phyloP scores from a whole-genome alignment of 441 rosid species.

The Biscutella auriculata region DNA sequence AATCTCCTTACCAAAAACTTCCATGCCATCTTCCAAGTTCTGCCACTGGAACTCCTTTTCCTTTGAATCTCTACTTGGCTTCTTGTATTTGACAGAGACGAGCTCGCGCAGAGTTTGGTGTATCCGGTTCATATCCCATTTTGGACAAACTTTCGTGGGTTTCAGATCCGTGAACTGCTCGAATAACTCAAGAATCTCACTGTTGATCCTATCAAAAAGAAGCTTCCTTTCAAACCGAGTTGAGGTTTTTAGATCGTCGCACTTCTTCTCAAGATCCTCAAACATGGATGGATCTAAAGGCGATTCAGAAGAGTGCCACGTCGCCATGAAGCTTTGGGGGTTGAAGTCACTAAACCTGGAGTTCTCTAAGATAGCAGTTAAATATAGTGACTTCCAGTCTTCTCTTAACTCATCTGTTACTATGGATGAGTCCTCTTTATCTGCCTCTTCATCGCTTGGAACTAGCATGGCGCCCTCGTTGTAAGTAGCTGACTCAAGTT shows the following conservation, averaged over 20 bases:
- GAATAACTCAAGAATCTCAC: conserved; percentile 36
- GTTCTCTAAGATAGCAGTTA: conserved; percentile 33
- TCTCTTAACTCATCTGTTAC: conserved; percentile 26
- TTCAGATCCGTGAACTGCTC: conserved; percentile 30
- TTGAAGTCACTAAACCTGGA: conserved; percentile 39
- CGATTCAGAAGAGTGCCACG: too few relatives aligned
- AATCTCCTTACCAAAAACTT: conserved; percentile 50
- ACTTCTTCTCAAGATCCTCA: conserved; percentile 67
- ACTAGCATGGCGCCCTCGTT: conserved; percentile 46
- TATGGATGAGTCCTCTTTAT: conserved; percentile 22
- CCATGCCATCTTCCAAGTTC: conserved; percentile 35
- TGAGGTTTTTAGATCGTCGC: conserved; percentile 25
- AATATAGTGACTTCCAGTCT: conserved; percentile 45
- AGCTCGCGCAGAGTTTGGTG: conserved; percentile 28
- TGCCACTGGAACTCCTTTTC: conserved; percentile 35
- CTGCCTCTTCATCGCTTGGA: conserved; percentile 59
- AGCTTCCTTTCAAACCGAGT: conserved; percentile 56
- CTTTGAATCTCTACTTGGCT: conserved; percentile 19
- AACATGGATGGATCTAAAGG: conserved; percentile 56
- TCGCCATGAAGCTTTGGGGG: conserved; percentile 33
- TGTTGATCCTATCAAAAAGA: conserved; percentile 56
- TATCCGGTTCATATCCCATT: conserved; percentile 35
- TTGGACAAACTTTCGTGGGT: conserved; percentile 11
- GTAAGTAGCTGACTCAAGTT: conserved; percentile 58
- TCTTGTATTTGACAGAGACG: conserved; percentile 24